Conservation (phyloP, 768 basidiomycete genomes). For the Daedalea quercina region DNA sequence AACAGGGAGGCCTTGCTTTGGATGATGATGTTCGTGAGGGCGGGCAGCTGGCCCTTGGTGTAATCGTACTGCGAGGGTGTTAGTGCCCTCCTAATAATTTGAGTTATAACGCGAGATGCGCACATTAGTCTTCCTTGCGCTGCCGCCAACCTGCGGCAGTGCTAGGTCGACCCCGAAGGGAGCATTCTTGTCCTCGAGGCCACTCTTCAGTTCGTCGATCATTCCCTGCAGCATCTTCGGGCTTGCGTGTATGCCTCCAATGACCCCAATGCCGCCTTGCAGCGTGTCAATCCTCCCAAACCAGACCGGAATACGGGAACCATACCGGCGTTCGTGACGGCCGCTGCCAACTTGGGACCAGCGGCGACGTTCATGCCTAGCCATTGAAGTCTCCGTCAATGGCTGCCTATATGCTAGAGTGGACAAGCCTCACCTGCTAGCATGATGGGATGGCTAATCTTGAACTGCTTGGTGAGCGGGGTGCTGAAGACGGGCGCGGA, state of each 20-base stretch:
- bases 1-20: constrained; percentile 67
- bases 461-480: constrained; percentile 69
- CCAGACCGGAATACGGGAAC: neutral
- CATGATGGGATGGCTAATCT: constrained; percentile 79
- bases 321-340: constrained; percentile 82
- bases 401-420: neutral
- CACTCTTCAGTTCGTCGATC: constrained; percentile 67
- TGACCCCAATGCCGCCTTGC: constrained; percentile 74
- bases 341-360: constrained; percentile 77
- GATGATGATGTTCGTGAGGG: constrained; percentile 76
- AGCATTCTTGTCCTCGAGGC: constrained; percentile 68
- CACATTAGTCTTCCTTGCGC: constrained; percentile 77
- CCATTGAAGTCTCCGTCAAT: constrained; percentile 3
- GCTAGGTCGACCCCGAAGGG: constrained; percentile 82
- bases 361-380: constrained; percentile 81
- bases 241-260: constrained; percentile 73
- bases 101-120: constrained; percentile 4
- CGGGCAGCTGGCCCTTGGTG: constrained; percentile 68
- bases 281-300: neutral
- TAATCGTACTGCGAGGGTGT: constrained; percentile 50
- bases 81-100: neutral
- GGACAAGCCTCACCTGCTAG: constrained; percentile 46
- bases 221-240: constrained; percentile 62
- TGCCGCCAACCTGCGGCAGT: constrained; percentile 77
- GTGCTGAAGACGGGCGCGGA: constrained; percentile 61